Base-by-base conservation (phyloP, 306 rosid species). In the Cicer chorassanicum region DNA sequence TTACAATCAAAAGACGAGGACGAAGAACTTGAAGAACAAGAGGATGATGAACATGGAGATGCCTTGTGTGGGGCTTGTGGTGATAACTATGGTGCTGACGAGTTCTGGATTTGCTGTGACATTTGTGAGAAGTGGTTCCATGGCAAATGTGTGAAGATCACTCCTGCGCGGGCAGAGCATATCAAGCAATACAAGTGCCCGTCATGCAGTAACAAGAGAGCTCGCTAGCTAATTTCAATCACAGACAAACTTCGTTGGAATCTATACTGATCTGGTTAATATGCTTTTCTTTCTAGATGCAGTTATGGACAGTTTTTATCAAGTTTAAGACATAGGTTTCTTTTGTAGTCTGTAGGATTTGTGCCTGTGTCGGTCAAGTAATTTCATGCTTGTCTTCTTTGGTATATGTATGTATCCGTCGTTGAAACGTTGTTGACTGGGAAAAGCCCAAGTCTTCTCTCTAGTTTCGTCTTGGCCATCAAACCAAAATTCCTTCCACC, bases 161-260 rank as follows among this genome's bases (percentile, higher is more conserved):
- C 97, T 46, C 92, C 95, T 1, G 93, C 97, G 0, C 86, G 86
- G 80, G 97, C 98, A 8, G 92, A 89, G 83, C 97, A 88, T 76
- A 93, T 93, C 46, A 93, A 90, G 88, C 97, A 93, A 39, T 93
- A 93, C 88, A 93, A 93, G 81, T 93, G 98, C 74, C 98, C 98
- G 55, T 85, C 98, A 65, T 93, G 98, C 96, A 90, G 85, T 86
- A 87, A 85, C 87, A 93, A 93, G 88, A 85, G 95, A 86, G 89
- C 84, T 73, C 97, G 95, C 55, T 60, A 11, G 49, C 73, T 45
- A 60, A 62, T 46, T 80, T 70, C 65, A 40, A 7, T 70, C 54
- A 34, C 60, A n/a, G 73, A 60, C 61, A 44, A 68, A 49, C 81
- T 21, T 61, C 48, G 79, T 55, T 82, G 61, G 72, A 44, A 38